Evolutionary conservation across 768 basidiomycete genomes (phyloP), one percentile per base, ranked within the genome.

Genomic region (Suillus subluteus): DNA sequence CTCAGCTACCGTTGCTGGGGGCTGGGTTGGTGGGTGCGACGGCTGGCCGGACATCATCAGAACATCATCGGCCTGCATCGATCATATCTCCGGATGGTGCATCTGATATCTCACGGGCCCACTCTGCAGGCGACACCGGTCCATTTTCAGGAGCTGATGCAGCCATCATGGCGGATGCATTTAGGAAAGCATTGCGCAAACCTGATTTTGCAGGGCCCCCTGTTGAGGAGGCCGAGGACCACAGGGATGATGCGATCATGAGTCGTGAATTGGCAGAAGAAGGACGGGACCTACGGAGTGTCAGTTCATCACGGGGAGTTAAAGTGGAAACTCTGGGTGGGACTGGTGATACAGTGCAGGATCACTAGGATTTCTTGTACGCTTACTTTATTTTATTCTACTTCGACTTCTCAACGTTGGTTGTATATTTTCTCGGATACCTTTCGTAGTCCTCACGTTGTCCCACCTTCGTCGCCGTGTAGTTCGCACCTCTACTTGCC

Each of bases 111-210:
- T 91, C 90, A 38, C 82, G 86, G 58, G 76, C 84, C 11, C 85
- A 85, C 46, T 87, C 87, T 48, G 81, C 84, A 58, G 86, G 87
- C 63, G 88, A 89, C 63, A 81, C 87, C 52, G 91, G 86, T 13
- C 90, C 88, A 12, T 91, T 96, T 78, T 90, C 89, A 55, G 89
- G 87, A 23, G 89, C 91, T 26, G 95, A 97, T 77, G 95, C 95
- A 63, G 93, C 92, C 46, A 92, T 95, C 75, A 93, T 96, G 88
- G 94, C 95, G 48, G 90, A 94, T 80, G 95, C 95, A 7, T 97
- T 96, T 80, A 84, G 95, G 72, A 88, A 91, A 76, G 92, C 91
- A 69, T 81, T 97, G 73, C 85, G 95, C 75, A 95, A 95, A 76
- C 95, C 95, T 12, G 94, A 94, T 74, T 96, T 96, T 76, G 84